Conservation (phyloP, 768 basidiomycete genomes). For the Psilocybe azurescens region DNA sequence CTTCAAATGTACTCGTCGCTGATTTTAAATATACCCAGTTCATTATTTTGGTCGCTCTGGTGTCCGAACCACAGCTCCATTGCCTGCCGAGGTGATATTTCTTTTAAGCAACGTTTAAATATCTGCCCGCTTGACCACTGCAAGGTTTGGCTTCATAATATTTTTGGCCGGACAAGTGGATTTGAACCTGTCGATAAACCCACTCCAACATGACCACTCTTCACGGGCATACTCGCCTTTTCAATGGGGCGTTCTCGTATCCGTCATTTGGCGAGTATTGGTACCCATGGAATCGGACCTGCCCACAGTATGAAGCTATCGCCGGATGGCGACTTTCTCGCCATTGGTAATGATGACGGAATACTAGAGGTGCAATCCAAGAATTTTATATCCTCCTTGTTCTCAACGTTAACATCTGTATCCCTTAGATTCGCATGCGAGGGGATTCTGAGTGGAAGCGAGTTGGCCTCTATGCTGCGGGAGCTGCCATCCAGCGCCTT, state of each 20-base stretch:
- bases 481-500: slow-evolving; percentile 2
- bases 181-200: too few relatives aligned
- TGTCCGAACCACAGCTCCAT: too few relatives aligned
- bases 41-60: too few relatives aligned
- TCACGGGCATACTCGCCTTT: too few relatives aligned
- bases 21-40: too few relatives aligned
- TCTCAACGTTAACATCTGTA: not conserved
- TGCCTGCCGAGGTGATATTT: too few relatives aligned
- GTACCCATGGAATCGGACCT: not conserved
- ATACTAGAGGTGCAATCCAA: slow-evolving; percentile 1
- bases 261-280: not conserved
- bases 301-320: not conserved
- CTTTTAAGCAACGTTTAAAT: too few relatives aligned
- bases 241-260: not conserved
- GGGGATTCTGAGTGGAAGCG: not conserved
- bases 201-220: too few relatives aligned
- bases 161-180: too few relatives aligned
- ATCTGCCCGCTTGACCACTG: too few relatives aligned
- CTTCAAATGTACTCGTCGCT: too few relatives aligned
- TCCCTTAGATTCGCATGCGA: not conserved
- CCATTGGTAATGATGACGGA: slow-evolving; percentile 6
- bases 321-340: not conserved
- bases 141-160: too few relatives aligned
- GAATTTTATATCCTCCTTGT: not conserved
- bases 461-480: not conserved